A percentile compares a stretch with the other conserved stretches of the same genome.
Conservation (phyloP, 2,329 filamentous ascomycete genomes). For the Magnaporthiopsis incrustans region DNA sequence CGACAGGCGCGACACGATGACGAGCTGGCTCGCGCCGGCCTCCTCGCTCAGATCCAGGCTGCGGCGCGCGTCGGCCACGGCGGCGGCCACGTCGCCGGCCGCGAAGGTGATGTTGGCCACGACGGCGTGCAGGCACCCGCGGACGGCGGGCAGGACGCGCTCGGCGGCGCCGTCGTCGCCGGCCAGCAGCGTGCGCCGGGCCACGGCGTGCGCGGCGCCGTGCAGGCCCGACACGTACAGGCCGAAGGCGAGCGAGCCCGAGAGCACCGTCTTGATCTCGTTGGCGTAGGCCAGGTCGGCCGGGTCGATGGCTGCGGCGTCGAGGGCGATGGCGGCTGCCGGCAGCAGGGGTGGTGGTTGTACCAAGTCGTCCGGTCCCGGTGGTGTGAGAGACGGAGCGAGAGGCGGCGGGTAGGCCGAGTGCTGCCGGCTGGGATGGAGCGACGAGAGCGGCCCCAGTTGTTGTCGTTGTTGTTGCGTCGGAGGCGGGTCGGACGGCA, state of each 20-base stretch:
- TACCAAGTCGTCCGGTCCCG: no score
- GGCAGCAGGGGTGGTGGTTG: background rate
- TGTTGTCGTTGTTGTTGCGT: background rate
- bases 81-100: background rate
- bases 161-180: background rate
- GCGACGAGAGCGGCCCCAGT: background rate
- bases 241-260: slow-evolving; percentile 1
- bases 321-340: no score
- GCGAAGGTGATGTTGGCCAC: background rate
- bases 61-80: background rate
- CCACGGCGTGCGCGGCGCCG: background rate
- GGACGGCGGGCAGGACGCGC: background rate
- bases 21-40: background rate
- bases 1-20: background rate
- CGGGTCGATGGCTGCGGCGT: background rate
- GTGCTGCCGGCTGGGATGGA: background rate
- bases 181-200: background rate
- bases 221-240: background rate
- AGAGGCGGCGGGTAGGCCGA: background rate
- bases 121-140: background rate
- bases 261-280: background rate
- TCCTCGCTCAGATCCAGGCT: background rate
- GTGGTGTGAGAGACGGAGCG: background rate
- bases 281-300: background rate
- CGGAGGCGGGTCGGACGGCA: background rate